Conservation (phyloP, 2,329 filamentous ascomycete genomes). For the Calonectria pseudoturangicola region DNA sequence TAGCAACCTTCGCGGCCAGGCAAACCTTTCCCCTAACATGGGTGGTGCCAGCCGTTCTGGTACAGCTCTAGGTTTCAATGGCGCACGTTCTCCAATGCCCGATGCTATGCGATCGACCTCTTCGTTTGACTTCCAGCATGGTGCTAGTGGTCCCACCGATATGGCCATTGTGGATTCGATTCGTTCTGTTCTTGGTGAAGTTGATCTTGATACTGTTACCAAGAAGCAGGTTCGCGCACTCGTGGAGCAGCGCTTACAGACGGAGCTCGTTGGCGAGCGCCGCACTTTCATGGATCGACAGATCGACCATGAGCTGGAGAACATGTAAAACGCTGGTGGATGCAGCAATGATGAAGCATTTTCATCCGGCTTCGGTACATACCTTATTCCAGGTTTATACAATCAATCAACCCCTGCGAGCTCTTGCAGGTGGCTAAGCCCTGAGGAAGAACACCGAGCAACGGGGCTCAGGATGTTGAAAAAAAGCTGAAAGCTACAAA, state of each 20-base stretch:
- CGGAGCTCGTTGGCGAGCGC: slow-evolving; percentile 89
- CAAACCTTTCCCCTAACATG: slow-evolving; percentile 67
- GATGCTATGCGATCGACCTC: slow-evolving; percentile 69
- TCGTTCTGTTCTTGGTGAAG: slow-evolving; percentile 86
- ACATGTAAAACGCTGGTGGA: slow-evolving; percentile 78
- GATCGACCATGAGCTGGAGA: slow-evolving; percentile 95
- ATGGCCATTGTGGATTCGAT: slow-evolving; percentile 88
- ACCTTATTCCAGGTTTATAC: slow-evolving; percentile 30
- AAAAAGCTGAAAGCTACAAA: slow-evolving; percentile 52
- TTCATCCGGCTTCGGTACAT: slow-evolving; percentile 51
- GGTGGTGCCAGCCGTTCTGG: slow-evolving; percentile 64
- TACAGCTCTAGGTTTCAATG: slow-evolving; percentile 67
- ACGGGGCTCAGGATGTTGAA: slow-evolving; percentile 33
- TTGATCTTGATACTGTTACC: slow-evolving; percentile 96
- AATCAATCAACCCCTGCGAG: background rate
- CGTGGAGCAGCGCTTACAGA: slow-evolving; percentile 94
- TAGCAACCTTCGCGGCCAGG: slow-evolving; percentile 73
- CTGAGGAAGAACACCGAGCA: slow-evolving; percentile 19
- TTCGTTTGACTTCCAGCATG: slow-evolving; percentile 78
- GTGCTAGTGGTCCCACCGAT: slow-evolving; percentile 83
- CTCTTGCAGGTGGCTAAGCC: background rate
- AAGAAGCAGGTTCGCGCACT: slow-evolving; percentile 97
- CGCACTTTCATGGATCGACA: slow-evolving; percentile 92
- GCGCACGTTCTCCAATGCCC: slow-evolving; percentile 67
- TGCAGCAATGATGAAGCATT: slow-evolving; percentile 12